Base-by-base conservation (phyloP, 1,139 yeast species). In the Chernovozyma aurita region DNA sequence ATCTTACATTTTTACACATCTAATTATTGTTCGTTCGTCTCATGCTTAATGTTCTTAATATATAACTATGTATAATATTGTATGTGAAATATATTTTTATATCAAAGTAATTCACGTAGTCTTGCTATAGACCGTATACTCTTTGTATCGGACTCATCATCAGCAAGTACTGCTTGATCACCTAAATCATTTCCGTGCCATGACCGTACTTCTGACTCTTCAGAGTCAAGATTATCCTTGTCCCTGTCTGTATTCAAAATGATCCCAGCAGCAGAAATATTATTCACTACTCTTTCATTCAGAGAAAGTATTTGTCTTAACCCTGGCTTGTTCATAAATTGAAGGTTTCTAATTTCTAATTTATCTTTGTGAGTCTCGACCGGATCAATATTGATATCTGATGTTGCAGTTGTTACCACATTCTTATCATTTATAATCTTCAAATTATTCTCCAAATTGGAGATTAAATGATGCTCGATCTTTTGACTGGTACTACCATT, bases 51-150 rank as follows among this genome's bases (percentile, higher is more conserved):
- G n/a, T n/a, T n/a, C n/a, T n/a, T n/a, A n/a, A n/a, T n/a, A n/a
- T n/a, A n/a, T n/a, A n/a, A n/a, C n/a, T n/a, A n/a, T n/a, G n/a
- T n/a, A n/a, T n/a, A n/a, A n/a, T n/a, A n/a, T n/a, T n/a, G n/a
- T n/a, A n/a, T n/a, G n/a, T n/a, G n/a, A n/a, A n/a, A 20, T 25
- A n/a, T n/a, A 25, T 7, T 7, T 7, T 6, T 25, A 25, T 7
- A 25, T 17, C n/a, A 28, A 18, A 32, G 35, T n/a, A 32, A 18
- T n/a, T 18, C 32, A 14, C 32, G 15, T 21, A 47, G 39, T 31
- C 35, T 36, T n/a, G 40, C 35, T 18, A 46, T 34, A 3, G 49
- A 43, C 15, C 39, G 34, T 5, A 45, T 42, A 13, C 44, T 40
- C 7, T 37, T 38, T 26, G 31, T 27, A 21, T 43, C 46, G n/a